Evolutionary conservation across 78 protist species (phyloP).

Genomic region (Capsaspora owczarzaki): DNA sequence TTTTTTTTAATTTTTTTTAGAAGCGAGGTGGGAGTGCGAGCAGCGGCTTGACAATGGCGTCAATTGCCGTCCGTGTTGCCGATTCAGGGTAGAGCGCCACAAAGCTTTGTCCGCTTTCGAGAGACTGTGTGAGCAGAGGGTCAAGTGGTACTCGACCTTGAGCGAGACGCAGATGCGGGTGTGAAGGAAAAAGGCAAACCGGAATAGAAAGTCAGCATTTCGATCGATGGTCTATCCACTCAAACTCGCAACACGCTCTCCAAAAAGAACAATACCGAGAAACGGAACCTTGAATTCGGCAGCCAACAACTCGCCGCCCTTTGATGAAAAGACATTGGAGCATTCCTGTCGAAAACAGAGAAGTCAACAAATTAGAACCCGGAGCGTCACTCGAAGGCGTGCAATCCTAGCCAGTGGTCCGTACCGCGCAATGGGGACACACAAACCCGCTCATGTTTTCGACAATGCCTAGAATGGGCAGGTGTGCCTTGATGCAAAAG

Average conservation of each 20-base stretch:
- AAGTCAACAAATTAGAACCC: not conserved
- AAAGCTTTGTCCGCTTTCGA: not conserved
- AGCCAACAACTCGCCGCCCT: conserved; percentile 29
- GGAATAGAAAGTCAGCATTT: not conserved
- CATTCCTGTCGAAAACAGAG: not conserved
- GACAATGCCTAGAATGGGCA: conserved; percentile 93
- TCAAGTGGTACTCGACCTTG: not conserved
- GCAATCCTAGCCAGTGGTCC: not conserved
- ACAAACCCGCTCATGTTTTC: conserved; percentile 98
- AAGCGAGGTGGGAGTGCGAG: no score
- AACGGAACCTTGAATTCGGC: conserved; percentile 19
- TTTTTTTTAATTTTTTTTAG: no score
- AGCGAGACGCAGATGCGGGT: not conserved
- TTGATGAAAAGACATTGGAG: conserved; percentile 9
- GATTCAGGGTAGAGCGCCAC: not conserved
- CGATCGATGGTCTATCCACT: no score
- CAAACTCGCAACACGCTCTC: no score
- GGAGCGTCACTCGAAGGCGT: not conserved
- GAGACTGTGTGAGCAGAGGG: not conserved
- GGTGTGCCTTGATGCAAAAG: conserved; percentile 81
- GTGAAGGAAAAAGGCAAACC: not conserved
- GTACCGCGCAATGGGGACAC: conserved; percentile 81
- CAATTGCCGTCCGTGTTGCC: not conserved
- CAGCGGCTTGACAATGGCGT: not conserved
- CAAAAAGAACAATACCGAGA: not conserved